phyloP scores from a whole-genome alignment of 1,139 yeast genomes.

The Pichia sp. region DNA sequence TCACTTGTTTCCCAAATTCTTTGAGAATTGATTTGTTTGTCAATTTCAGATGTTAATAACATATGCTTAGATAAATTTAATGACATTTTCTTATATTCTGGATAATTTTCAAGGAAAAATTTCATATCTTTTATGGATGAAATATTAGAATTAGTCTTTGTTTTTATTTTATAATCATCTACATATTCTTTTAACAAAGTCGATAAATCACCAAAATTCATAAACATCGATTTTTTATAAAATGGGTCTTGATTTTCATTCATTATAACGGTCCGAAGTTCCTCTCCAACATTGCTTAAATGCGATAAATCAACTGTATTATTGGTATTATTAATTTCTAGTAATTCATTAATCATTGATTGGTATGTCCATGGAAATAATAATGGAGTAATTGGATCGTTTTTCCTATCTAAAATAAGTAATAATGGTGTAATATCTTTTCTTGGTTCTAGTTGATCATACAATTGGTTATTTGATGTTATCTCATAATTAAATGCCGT shows the following conservation, averaged over 20 bases:
- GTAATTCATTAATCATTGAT: slow-evolving; percentile 91
- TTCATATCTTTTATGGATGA: slow-evolving; percentile 85
- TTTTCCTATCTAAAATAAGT: slow-evolving; percentile 73
- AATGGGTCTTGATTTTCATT: slow-evolving; percentile 69
- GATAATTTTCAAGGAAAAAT: slow-evolving; percentile 82
- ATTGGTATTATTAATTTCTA: slow-evolving; percentile 57
- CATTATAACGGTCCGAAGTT: slow-evolving; percentile 54
- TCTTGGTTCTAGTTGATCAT: slow-evolving; percentile 38
- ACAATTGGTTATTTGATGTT: slow-evolving; percentile 46
- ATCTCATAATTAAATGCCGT: slow-evolving; percentile 59
- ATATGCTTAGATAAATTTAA: slow-evolving; percentile 93
- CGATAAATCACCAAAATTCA: slow-evolving; percentile 92
- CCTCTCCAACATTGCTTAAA: slow-evolving; percentile 41
- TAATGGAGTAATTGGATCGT: slow-evolving; percentile 90
- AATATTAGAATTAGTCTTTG: slow-evolving; percentile 65
- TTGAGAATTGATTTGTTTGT: slow-evolving; percentile 52
- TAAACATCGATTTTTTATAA: slow-evolving; percentile 71
- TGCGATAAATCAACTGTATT: slow-evolving; percentile 66
- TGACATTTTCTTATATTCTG: slow-evolving; percentile 83
- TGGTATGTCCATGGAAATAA: slow-evolving; percentile 97
- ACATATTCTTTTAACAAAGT: slow-evolving; percentile 84
- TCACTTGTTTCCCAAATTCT: slow-evolving; percentile 84
- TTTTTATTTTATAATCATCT: slow-evolving; percentile 71
- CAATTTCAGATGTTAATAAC: slow-evolving; percentile 80
- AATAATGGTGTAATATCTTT: slow-evolving; percentile 71